Conservation (phyloP, 805 yeast genomes). For the Yarrowia sp. region DNA sequence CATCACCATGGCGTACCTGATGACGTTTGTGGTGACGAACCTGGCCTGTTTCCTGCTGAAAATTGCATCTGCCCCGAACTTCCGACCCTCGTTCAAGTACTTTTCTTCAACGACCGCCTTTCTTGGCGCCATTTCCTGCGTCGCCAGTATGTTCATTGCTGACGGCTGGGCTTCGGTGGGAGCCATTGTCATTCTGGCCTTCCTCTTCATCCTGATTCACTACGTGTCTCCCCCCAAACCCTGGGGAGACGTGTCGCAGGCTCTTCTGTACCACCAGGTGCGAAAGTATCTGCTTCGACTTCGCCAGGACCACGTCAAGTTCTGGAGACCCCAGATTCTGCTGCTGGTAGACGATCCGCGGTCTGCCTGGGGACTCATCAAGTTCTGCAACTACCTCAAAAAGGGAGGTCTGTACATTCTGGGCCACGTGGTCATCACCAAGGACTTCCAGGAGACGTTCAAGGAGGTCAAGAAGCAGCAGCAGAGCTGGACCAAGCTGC, state of each 20-base stretch:
- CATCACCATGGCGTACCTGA: conserved; percentile 94
- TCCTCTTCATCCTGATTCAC: conserved; percentile 80
- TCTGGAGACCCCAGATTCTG: conserved; percentile 97
- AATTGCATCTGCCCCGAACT: conserved; percentile 96
- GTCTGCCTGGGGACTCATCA: conserved; percentile 87
- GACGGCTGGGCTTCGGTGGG: conserved; percentile 88
- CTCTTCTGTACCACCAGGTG: conserved; percentile 94
- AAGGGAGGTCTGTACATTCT: conserved; percentile 93
- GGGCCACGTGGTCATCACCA: conserved; percentile 84
- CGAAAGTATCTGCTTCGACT: conserved; percentile 84
- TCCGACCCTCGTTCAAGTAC: conserved; percentile 91
- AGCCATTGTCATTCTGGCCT: conserved; percentile 67
- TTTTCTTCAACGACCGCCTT: conserved; percentile 85
- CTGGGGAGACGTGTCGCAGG: conserved; percentile 98
- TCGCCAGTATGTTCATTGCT: conserved; percentile 89
- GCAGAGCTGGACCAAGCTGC: conserved; percentile 80
- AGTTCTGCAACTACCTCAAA: conserved; percentile 91
- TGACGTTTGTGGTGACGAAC: conserved; percentile 95
- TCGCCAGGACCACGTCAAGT: conserved; percentile 91
- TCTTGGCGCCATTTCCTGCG: conserved; percentile 71
- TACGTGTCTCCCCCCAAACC: conserved; percentile 92
- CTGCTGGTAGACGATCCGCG: conserved; percentile 90
- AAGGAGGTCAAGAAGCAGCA: conserved; percentile 75
- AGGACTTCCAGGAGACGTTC: conserved; percentile 67
- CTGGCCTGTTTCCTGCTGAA: conserved; percentile 89